Evolutionary conservation across 2,329 filamentous ascomycete genomes (phyloP).

Genomic region (Elsinoe australis): DNA sequence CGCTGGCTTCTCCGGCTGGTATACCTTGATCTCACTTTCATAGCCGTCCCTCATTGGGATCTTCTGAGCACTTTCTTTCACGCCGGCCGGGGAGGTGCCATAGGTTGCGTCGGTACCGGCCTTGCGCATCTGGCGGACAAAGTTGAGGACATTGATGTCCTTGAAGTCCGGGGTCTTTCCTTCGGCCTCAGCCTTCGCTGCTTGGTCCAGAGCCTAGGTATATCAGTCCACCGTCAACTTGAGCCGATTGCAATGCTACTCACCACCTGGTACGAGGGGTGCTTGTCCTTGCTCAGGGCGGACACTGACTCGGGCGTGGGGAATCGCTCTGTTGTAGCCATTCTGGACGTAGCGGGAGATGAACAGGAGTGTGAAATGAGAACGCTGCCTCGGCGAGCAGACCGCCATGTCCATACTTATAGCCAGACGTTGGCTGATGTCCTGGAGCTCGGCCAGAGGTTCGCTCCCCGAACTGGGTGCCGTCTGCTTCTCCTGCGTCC

Average conservation of each 20-base stretch:
- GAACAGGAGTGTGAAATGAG: neutral
- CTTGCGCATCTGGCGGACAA: neutral
- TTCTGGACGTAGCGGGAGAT: neutral
- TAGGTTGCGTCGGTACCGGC: neutral
- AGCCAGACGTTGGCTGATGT: too few species aligned
- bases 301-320: slow-evolving; percentile 8
- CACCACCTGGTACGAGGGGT: slow-evolving; percentile 9
- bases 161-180: slow-evolving; percentile 1
- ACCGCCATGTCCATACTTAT: too few species aligned
- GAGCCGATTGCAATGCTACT: neutral
- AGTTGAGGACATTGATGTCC: slow-evolving; percentile 1
- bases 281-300: neutral
- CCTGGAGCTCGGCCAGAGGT: too few species aligned
- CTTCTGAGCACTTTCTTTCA: slow-evolving; percentile 32
- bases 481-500: too few species aligned
- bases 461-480: too few species aligned
- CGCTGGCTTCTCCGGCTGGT: slow-evolving; percentile 25
- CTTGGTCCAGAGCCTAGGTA: neutral
- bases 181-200: slow-evolving; percentile 2
- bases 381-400: too few species aligned
- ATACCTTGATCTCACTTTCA: slow-evolving; percentile 30
- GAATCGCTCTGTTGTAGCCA: slow-evolving; percentile 6
- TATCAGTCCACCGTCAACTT: neutral
- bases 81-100: slow-evolving; percentile 9
- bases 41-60: slow-evolving; percentile 32